Evolutionary conservation across 2,329 filamentous ascomycete species (phyloP).

Genomic region (Fusarium nurragi): DNA sequence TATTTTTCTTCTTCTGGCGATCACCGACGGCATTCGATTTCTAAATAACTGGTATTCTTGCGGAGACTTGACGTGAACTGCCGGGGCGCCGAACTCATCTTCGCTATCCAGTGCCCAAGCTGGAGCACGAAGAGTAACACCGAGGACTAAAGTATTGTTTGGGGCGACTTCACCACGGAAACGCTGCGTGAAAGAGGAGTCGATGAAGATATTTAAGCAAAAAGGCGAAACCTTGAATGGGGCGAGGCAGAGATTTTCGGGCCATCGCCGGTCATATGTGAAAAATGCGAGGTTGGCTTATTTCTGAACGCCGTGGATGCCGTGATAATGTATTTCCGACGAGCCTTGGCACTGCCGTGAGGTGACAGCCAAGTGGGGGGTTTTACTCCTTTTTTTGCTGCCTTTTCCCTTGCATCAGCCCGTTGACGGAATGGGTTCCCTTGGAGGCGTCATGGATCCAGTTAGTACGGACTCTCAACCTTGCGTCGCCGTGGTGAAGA

Average conservation of each 20-base stretch:
- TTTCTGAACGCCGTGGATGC: slow-evolving; percentile 3
- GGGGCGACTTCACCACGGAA: slow-evolving; percentile 25
- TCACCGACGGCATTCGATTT: slow-evolving; percentile 4
- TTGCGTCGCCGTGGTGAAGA: slow-evolving; percentile 41
- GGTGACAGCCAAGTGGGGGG: slow-evolving; percentile 21
- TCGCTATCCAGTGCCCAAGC: slow-evolving; percentile 8
- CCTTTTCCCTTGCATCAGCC: slow-evolving; percentile 9
- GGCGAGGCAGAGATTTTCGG: slow-evolving; percentile 21
- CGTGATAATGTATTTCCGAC: slow-evolving; percentile 29
- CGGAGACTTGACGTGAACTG: slow-evolving; percentile 16
- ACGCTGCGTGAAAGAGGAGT: slow-evolving; percentile 25
- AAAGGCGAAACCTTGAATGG: slow-evolving; percentile 19
- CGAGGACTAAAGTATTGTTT: slow-evolving; percentile 19
- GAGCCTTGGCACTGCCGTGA: slow-evolving; percentile 25
- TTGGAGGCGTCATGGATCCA: slow-evolving; percentile 37
- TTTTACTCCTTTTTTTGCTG: background rate
- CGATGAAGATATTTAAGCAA: slow-evolving; percentile 11
- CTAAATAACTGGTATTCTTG: background rate
- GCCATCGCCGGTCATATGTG: slow-evolving; percentile 32
- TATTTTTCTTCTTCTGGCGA: background rate
- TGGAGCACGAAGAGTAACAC: slow-evolving; percentile 23
- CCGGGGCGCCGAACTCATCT: background rate
- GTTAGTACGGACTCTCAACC: slow-evolving; percentile 14
- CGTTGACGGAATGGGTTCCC: slow-evolving; percentile 21
- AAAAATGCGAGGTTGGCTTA: slow-evolving; percentile 28